Evolutionary conservation across 768 basidiomycete genomes (phyloP), one percentile per base, ranked within the genome.

Genomic region (Rhodotorula kratochvilovae): DNA sequence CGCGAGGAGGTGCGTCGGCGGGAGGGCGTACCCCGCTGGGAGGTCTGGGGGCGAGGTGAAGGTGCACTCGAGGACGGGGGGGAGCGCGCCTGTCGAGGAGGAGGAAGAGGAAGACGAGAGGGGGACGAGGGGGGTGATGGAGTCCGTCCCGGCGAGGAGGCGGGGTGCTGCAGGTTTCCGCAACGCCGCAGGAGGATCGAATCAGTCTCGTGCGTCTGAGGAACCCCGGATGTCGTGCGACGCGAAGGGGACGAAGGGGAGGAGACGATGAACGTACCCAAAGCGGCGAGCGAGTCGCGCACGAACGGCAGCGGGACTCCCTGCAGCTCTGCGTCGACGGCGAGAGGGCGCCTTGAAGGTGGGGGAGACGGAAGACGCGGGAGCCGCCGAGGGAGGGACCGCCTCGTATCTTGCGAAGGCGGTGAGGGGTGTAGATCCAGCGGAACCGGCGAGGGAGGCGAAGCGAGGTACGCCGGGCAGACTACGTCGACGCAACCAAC

Each of bases 1-100:
- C 31, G 70, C 48, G 61, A 71, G 70, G 48, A 71, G 50, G 45
- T 67, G 66, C 1, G 46, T 67, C 3, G 70, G 70, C 1, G 57
- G 35, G 53, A 71, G 21, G 33, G 61, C 42, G 2, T 53, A 16
- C 33, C n/a, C 27, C 17, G 1, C 27, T 10, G 48, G 65, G 6
- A 46, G n/a, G 3, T 1, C 25, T 0, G 66, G 29, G 16, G 53
- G 57, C 25, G 66, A 50, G 2, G 50, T 33, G n/a, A 43, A 35
- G 45, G 42, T 25, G 50, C 50, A 25, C 13, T 55, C 29, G 64
- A 60, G 4, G 59, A 19, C 0, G 54, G 43, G 15, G 3, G 59
- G 19, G 16, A 51, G 60, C 16, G 46, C 23, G 15, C 10, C 39
- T 6, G 25, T 27, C 16, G 53, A 35, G 45, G 45, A 6, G 45